Evolutionary conservation across 805 yeast genomes (phyloP).

Genomic region (Zygotorulaspora sp.): DNA sequence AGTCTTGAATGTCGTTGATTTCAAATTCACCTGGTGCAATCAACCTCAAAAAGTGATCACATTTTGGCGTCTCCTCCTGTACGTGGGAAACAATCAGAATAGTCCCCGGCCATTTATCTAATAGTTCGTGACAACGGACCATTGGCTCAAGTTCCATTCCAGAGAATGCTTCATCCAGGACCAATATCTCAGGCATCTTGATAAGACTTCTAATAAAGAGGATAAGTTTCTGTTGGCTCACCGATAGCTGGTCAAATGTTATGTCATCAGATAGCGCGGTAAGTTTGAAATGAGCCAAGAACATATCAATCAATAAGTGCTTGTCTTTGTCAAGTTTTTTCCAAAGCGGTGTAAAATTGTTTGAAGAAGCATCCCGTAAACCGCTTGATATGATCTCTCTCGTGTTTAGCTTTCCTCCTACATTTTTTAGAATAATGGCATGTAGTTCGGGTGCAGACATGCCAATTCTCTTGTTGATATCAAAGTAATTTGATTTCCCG

Average conservation of each 20-base stretch:
- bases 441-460: conserved; percentile 90
- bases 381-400: conserved; percentile 68
- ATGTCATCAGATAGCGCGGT: conserved; percentile 34
- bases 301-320: conserved; percentile 39
- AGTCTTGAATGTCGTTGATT: conserved; percentile 20
- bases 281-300: conserved; percentile 46
- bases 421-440: conserved; percentile 62
- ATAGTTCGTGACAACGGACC: conserved; percentile 49
- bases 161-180: conserved; percentile 89
- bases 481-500: conserved; percentile 73
- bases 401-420: conserved; percentile 42
- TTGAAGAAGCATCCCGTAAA: conserved; percentile 51
- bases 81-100: conserved; percentile 80
- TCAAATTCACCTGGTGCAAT: conserved; percentile 38
- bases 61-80: conserved; percentile 65
- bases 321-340: conserved; percentile 37
- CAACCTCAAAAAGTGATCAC: conserved; percentile 45
- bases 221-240: conserved; percentile 74
- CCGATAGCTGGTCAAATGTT: conserved; percentile 49
- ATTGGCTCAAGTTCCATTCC: conserved; percentile 72
- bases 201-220: conserved; percentile 73
- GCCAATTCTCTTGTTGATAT: conserved; percentile 74
- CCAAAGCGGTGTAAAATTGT: conserved; percentile 49
- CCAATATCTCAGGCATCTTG: conserved; percentile 70
- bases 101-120: conserved; percentile 59